Percentiles rank a stretch among this genome's conserved stretches.
Evolutionary conservation across 164 flowering plant species (phyloP).

Genomic region (Macadamia integrifolia): DNA sequence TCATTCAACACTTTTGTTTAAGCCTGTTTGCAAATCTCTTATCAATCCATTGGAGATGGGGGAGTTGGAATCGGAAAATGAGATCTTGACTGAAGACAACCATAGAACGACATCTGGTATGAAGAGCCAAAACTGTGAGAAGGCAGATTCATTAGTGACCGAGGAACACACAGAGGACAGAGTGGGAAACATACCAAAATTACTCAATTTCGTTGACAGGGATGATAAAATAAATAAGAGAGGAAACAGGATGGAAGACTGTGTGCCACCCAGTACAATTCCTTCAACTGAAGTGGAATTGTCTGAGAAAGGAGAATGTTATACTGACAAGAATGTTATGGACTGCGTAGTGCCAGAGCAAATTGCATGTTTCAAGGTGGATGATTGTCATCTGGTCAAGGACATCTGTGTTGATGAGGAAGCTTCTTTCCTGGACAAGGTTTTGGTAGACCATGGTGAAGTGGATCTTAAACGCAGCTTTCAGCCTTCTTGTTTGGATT

Average conservation of each 20-base stretch:
- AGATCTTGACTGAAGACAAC: slow-evolving; percentile 20
- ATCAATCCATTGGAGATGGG: slow-evolving; percentile 19
- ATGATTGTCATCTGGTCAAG: slow-evolving; percentile 33
- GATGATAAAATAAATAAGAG: slow-evolving; percentile 16
- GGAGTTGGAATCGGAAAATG: slow-evolving; percentile 12
- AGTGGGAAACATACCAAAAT: slow-evolving; percentile 8
- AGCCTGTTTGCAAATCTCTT: slow-evolving; percentile 12
- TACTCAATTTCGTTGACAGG: slow-evolving; percentile 14
- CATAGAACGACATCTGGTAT: slow-evolving; percentile 11
- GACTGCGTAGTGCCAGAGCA: slow-evolving; percentile 41
- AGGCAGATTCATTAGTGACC: slow-evolving; percentile 12
- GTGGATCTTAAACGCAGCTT: slow-evolving; percentile 14
- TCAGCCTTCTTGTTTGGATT: slow-evolving; percentile 19
- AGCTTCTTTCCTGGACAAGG: slow-evolving; percentile 32
- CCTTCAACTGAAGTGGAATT: slow-evolving; percentile 13
- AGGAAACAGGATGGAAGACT: slow-evolving; percentile 12
- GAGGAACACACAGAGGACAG: slow-evolving; percentile 16
- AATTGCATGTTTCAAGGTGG: slow-evolving; percentile 41
- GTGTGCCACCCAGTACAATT: slow-evolving; percentile 3
- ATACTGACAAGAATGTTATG: slow-evolving; percentile 40
- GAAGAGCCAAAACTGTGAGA: slow-evolving; percentile 5
- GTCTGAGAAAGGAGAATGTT: slow-evolving; percentile 27
- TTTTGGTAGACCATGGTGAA: slow-evolving; percentile 22
- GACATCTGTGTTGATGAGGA: slow-evolving; percentile 66
- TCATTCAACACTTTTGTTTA: slow-evolving; percentile 2